Conservation (phyloP, 1,139 yeast species). For the Meyerozyma smithsonii region DNA sequence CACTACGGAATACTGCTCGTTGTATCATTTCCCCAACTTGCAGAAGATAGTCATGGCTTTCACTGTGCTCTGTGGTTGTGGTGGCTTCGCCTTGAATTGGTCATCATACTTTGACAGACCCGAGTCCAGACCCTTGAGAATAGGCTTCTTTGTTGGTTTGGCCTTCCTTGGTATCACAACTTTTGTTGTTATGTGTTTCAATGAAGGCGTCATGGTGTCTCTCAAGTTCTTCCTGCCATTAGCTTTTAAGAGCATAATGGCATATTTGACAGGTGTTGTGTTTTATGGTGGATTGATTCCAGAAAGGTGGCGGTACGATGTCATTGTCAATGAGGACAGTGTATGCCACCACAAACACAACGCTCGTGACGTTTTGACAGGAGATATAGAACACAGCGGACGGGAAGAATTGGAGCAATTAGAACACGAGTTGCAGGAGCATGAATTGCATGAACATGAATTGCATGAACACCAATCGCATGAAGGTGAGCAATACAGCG, state of each 20-base stretch:
- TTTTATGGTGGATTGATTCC: conserved; percentile 89
- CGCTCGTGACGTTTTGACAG: conserved; percentile 32
- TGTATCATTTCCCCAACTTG: conserved; percentile 56
- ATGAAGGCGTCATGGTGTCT: conserved; percentile 54
- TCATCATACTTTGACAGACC: conserved; percentile 84
- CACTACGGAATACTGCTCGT: conserved; percentile 77
- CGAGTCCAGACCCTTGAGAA: conserved; percentile 74
- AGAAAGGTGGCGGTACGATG: conserved; percentile 78
- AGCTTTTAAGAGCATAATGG: conserved; percentile 54
- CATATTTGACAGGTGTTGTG: conserved; percentile 79
- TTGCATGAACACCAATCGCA: no score
- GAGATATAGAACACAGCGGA: conserved; percentile 34
- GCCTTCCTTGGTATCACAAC: conserved; percentile 74
- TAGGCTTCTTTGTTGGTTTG: conserved; percentile 76
- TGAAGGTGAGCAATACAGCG: no score
- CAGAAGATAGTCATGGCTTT: conserved; percentile 49
- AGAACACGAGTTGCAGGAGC: conserved; percentile 27
- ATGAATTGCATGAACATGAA: no score
- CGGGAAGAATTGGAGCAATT: conserved; percentile 40
- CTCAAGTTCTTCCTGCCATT: conserved; percentile 57
- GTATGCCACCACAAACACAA: conserved; percentile 25
- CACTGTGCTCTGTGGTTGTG: conserved; percentile 61
- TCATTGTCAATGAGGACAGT: conserved; percentile 42
- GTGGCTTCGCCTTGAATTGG: conserved; percentile 85
- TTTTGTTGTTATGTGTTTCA: conserved; percentile 49